A percentile compares a stretch with the other conserved stretches of the same genome.
These are phyloP conservation scores for Aspergillus coremiiformis DNA, from an alignment of 495 filamentous ascomycete genomes.

Conservation along the genomic window DNA sequence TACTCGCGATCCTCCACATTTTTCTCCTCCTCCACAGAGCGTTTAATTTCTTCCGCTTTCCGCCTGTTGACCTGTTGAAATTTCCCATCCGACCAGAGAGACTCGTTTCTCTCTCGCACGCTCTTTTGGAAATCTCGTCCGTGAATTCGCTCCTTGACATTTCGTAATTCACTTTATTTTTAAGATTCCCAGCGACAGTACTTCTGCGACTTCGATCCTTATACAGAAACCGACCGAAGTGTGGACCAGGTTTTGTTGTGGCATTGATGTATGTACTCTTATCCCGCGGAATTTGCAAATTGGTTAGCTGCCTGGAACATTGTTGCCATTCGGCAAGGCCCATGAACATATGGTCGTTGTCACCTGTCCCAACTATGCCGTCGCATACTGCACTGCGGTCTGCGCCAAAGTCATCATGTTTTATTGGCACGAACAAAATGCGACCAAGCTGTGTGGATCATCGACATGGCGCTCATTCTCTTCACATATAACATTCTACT, in stretches of 20 bases:
- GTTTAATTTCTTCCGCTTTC: slow-evolving; percentile 11
- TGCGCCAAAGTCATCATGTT: not conserved
- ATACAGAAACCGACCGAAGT: slow-evolving; percentile 27
- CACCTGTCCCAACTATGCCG: not conserved
- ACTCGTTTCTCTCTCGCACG: slow-evolving; percentile 38
- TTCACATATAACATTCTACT: not conserved
- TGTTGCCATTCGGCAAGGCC: not conserved
- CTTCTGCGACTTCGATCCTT: slow-evolving; percentile 17
- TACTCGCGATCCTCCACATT: slow-evolving; percentile 18
- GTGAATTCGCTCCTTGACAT: slow-evolving; percentile 23
- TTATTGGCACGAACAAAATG: not conserved
- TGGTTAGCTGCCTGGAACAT: not conserved
- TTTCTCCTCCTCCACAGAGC: slow-evolving; percentile 13
- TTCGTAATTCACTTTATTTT: slow-evolving; percentile 2
- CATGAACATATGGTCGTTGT: not conserved
- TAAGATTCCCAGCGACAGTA: not conserved
- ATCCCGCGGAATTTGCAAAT: not conserved
- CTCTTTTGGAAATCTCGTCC: slow-evolving; percentile 33
- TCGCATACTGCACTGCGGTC: not conserved
- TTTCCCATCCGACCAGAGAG: slow-evolving; percentile 42
- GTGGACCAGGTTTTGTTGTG: slow-evolving; percentile 28
- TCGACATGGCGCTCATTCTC: not conserved
- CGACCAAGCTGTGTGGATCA: not conserved
- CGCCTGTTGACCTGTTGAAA: slow-evolving; percentile 14
- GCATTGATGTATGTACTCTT: slow-evolving; percentile 27